A percentile compares a stretch with the other conserved stretches of the same genome.
Evolutionary conservation across 2,329 filamentous ascomycete species (phyloP).

Genomic region (Aspergillus sp.): DNA sequence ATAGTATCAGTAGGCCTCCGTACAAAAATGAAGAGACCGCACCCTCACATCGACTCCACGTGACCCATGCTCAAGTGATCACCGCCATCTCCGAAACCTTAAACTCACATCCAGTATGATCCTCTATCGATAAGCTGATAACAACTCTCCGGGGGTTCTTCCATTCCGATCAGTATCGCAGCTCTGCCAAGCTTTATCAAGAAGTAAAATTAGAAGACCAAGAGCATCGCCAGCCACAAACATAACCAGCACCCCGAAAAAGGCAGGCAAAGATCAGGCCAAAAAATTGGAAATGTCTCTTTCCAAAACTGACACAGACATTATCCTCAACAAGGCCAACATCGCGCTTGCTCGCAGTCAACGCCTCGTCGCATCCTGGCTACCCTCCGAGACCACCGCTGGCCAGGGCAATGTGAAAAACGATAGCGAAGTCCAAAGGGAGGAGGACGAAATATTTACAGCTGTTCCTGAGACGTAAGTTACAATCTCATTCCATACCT

Average conservation of each 20-base stretch:
- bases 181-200: not conserved
- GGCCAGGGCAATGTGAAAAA: constrained; percentile 41
- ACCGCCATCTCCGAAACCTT: too few relatives aligned
- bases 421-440: constrained; percentile 47
- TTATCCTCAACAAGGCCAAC: constrained; percentile 56
- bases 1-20: not conserved
- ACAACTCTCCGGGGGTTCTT: not conserved
- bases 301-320: constrained; percentile 49
- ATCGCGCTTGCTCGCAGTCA: constrained; percentile 56
- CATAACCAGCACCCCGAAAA: not conserved
- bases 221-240: not conserved
- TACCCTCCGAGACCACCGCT: constrained; percentile 48
- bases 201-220: not conserved
- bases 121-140: not conserved
- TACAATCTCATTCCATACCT: not conserved
- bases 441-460: constrained; percentile 56
- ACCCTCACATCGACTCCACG: too few relatives aligned
- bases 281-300: constrained; percentile 20
- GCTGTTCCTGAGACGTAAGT: constrained; percentile 55
- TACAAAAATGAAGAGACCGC: too few relatives aligned
- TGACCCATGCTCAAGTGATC: too few relatives aligned
- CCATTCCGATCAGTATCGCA: not conserved
- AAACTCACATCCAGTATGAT: not conserved
- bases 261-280: constrained; percentile 1
- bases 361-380: constrained; percentile 56